Evolutionary conservation across 2,329 filamentous ascomycete species (phyloP), one percentile per base, ranked within the genome.

Genomic region (Phialophora verrucosa): DNA sequence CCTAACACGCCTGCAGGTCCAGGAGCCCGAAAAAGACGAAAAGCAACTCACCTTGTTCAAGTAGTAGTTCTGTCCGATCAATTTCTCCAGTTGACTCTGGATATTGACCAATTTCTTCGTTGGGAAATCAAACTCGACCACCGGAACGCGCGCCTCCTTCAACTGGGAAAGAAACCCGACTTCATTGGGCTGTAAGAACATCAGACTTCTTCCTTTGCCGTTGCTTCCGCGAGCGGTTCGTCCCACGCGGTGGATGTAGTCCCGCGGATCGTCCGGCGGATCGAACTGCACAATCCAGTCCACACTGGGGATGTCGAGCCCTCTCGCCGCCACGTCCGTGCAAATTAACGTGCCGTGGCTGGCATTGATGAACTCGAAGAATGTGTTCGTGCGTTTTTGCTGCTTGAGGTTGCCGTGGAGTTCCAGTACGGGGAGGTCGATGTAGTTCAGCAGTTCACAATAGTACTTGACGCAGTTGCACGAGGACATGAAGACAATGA

Each of bases 261-360:
- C 91, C 73, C 90, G 85, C 25, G 92, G 91, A 77, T 96, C 92
- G 83, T 97, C 93, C 3, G 93, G 93, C 11, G 93, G 94, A 73
- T 97, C 95, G 75, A 96, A 97, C 79, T 98, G 93, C 69, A 97
- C 88, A 72, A 97, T 96, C 89, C 91, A 98, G 81, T 98, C 94
- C 51, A 98, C 94, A 25, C 91, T 90, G 0, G 94, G 94, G 70
- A 98, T 97, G 86, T 98, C 95, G 57, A 99, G 85, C 42, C 95
- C 95, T 83, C 95, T 86, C 2, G 95, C 95, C 54, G 95, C 95
- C 70, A 99, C 95, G 75, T 99, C 95, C 0, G 95, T 99, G 81
- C 93, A 97, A 73, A 99, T 95, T 62, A 99, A 80, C 0, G 91
- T 96, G 27, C 94, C 95, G 71, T 91, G 87, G 71, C 88, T 89